phyloP scores from a whole-genome alignment of 305 asterid species.

The Lippia alba region DNA sequence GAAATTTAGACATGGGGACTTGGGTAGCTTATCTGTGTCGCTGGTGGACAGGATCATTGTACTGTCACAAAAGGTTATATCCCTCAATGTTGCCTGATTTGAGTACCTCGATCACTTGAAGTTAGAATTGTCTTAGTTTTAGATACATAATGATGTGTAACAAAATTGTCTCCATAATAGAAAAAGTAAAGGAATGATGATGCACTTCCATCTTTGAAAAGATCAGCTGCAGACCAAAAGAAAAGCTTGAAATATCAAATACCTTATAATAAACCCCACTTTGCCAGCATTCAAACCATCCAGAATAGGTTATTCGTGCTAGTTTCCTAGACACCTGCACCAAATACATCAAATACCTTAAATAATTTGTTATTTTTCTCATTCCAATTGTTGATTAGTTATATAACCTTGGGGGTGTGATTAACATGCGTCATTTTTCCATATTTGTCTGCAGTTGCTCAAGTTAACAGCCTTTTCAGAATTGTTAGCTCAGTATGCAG shows the following conservation, averaged over 20 bases:
- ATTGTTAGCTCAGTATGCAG: conserved; percentile 67
- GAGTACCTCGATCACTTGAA: conserved; percentile 26
- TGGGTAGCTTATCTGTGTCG: conserved; percentile 79
- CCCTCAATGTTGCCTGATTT: conserved; percentile 12
- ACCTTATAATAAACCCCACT: not conserved
- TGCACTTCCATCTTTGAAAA: conserved; percentile 5
- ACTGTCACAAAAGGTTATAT: conserved; percentile 72
- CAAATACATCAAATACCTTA: not conserved
- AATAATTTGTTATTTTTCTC: not conserved
- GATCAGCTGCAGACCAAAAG: conserved; percentile 18
- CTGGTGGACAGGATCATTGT: conserved; percentile 59
- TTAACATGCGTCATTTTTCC: conserved; percentile 32
- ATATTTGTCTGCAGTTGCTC: conserved; percentile 59
- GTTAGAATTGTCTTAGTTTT: conserved; percentile 2
- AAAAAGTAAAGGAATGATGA: not conserved
- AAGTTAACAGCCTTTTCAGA: conserved; percentile 80
- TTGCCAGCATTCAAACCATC: conserved; percentile 16
- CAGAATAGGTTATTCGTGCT: conserved; percentile 10
- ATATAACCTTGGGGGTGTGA: conserved; percentile 24
- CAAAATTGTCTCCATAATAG: conserved; percentile 3
- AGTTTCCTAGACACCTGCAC: too few relatives aligned
- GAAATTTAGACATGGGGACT: conserved; percentile 67
- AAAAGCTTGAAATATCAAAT: conserved; percentile 12
- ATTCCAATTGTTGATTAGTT: conserved; percentile 19
- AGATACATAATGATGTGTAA: conserved; percentile 12